Conservation (phyloP, 2,329 filamentous ascomycete genomes). For the Herpotrichia juniperi region DNA sequence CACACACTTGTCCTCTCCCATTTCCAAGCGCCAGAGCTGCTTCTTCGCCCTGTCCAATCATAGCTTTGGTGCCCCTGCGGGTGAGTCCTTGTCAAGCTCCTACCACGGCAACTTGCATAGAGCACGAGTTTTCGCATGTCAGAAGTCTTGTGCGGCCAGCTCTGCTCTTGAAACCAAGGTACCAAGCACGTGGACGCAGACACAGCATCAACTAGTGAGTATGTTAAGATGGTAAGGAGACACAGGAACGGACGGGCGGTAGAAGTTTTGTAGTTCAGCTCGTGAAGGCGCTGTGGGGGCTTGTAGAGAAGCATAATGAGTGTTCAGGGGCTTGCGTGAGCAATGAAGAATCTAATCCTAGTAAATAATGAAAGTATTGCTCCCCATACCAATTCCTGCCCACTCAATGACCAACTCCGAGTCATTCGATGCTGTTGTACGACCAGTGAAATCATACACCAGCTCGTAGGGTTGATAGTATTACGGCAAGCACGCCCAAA, state of each 20-base stretch:
- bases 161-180: background rate
- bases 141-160: background rate
- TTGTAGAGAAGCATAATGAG: constrained; percentile 1
- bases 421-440: constrained; percentile 2
- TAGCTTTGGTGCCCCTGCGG: too few relatives aligned
- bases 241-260: background rate
- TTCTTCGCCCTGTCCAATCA: background rate
- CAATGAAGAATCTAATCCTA: constrained; percentile 29
- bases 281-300: too few relatives aligned
- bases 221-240: background rate
- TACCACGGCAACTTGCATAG: background rate
- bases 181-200: background rate
- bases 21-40: background rate
- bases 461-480: constrained; percentile 1
- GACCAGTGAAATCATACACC: constrained; percentile 6
- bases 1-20: too few relatives aligned
- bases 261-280: too few relatives aligned
- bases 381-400: background rate
- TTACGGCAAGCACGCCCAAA: constrained; percentile 1
- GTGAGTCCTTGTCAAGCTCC: background rate
- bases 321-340: constrained; percentile 25
- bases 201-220: background rate
- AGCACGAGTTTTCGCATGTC: background rate
- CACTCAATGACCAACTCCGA: background rate
- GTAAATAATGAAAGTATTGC: background rate